Evolutionary conservation across 2,329 filamentous ascomycete genomes (phyloP).

Genomic region (Penicillium occitanis): DNA sequence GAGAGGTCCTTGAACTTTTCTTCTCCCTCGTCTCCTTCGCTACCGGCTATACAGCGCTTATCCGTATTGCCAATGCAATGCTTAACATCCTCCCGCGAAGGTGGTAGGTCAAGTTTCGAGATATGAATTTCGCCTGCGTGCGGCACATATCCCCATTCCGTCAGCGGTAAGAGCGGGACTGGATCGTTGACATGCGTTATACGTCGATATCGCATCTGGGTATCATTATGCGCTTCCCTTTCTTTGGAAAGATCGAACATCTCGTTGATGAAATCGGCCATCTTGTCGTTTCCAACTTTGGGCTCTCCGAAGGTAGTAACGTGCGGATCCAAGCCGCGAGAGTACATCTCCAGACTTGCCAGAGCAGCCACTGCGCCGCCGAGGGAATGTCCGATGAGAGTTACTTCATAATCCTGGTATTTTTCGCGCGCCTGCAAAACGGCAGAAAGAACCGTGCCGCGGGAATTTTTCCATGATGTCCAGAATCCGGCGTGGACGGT

Average conservation of each 20-base stretch:
- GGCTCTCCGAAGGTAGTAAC: slow-evolving; percentile 96
- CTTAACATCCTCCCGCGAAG: slow-evolving; percentile 65
- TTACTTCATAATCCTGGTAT: slow-evolving; percentile 70
- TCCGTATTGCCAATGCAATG: slow-evolving; percentile 73
- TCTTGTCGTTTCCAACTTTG: slow-evolving; percentile 55
- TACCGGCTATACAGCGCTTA: slow-evolving; percentile 66
- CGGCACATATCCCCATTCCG: slow-evolving; percentile 82
- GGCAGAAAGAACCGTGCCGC: slow-evolving; percentile 65
- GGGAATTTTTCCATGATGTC: slow-evolving; percentile 75
- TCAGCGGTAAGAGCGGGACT: slow-evolving; percentile 79
- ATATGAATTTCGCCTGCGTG: slow-evolving; percentile 91
- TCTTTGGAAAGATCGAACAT: slow-evolving; percentile 47
- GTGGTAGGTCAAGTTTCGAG: slow-evolving; percentile 66
- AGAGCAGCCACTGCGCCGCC: slow-evolving; percentile 89
- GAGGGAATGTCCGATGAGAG: slow-evolving; percentile 85
- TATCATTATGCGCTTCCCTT: slow-evolving; percentile 5
- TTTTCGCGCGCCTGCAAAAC: slow-evolving; percentile 59
- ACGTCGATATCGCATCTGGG: slow-evolving; percentile 60
- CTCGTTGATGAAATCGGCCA: slow-evolving; percentile 56
- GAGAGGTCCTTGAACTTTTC: background rate
- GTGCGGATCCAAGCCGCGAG: slow-evolving; percentile 70
- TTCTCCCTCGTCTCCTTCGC: slow-evolving; percentile 33
- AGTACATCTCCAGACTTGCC: slow-evolving; percentile 76
- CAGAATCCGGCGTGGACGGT: slow-evolving; percentile 92
- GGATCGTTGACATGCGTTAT: slow-evolving; percentile 87